Percentiles rank a stretch among this genome's conserved stretches.
Conservation (phyloP, 176 grass and related monocot species). For the Musa beccarii region DNA sequence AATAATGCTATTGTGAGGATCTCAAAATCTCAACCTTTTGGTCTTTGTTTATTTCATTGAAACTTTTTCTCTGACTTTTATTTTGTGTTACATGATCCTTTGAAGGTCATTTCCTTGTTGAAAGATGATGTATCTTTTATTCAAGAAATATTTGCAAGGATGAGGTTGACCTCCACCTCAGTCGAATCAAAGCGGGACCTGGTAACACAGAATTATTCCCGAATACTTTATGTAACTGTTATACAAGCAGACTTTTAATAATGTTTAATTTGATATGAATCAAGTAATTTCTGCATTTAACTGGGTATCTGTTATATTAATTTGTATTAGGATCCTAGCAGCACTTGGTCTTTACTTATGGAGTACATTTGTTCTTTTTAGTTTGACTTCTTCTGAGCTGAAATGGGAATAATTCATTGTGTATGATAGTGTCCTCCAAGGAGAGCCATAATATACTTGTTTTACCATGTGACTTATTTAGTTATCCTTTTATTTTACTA, state of each 20-base stretch:
- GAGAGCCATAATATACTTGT: not conserved
- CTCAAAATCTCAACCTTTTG: slow-evolving; percentile 22
- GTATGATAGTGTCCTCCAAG: not conserved
- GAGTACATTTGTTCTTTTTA: not conserved
- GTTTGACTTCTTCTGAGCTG: not conserved
- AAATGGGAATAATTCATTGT: not conserved
- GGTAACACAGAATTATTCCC: slow-evolving; percentile 34
- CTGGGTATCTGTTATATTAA: not conserved
- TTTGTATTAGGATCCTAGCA: not conserved
- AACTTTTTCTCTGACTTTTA: slow-evolving; percentile 15
- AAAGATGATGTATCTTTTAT: slow-evolving; percentile 95
- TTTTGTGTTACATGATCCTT: slow-evolving; percentile 24
- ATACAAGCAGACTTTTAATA: not conserved
- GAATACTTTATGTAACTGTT: not conserved
- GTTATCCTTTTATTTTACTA: no score
- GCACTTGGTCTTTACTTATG: not conserved
- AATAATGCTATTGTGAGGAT: slow-evolving; percentile 91
- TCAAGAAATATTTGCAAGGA: slow-evolving; percentile 80
- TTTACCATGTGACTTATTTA: no score
- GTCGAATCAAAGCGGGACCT: slow-evolving; percentile 74
- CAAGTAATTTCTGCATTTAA: not conserved
- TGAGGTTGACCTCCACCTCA: slow-evolving; percentile 57
- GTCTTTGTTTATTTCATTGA: slow-evolving; percentile 11
- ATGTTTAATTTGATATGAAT: slow-evolving; percentile 10
- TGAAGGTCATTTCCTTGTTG: slow-evolving; percentile 86